Percentiles rank a stretch among this genome's conserved stretches.
Conservation (phyloP, 2,329 filamentous ascomycete species). For the Penicillium polonicum region DNA sequence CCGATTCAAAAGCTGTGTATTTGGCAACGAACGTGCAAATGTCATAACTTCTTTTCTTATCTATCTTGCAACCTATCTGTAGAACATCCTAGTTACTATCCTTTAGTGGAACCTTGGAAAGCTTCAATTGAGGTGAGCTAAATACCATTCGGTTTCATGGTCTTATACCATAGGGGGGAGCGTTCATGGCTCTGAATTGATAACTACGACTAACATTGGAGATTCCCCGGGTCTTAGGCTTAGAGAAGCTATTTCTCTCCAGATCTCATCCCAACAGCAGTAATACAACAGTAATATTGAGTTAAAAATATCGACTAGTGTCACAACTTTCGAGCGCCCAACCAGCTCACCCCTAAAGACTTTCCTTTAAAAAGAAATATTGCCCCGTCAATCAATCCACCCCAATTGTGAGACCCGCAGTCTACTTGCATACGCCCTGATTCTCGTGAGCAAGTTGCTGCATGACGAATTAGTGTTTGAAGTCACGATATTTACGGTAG, state of each 20-base stretch:
- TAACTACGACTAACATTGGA: background rate
- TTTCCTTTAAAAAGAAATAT: background rate
- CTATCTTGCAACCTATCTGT: background rate
- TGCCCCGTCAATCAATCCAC: background rate
- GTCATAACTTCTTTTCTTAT: background rate
- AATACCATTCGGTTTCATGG: background rate
- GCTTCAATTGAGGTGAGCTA: background rate
- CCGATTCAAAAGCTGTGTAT: background rate
- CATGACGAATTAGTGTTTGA: background rate
- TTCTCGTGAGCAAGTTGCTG: conserved; percentile 4
- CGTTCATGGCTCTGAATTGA: background rate
- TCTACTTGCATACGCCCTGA: background rate
- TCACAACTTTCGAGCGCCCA: background rate
- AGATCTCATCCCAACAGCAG: no score
- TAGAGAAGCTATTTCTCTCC: background rate
- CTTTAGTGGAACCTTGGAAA: background rate
- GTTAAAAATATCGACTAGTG: no score
- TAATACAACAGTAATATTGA: background rate
- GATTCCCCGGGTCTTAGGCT: background rate
- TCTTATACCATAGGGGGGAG: background rate
- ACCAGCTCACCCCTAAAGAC: no score
- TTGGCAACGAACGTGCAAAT: background rate
- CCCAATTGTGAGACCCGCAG: no score
- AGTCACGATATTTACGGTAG: fast-evolving
- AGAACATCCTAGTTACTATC: background rate